These are phyloP conservation scores for Annulohypoxylon bovei DNA, from an alignment of 495 filamentous ascomycete species.

Conservation along the genomic window DNA sequence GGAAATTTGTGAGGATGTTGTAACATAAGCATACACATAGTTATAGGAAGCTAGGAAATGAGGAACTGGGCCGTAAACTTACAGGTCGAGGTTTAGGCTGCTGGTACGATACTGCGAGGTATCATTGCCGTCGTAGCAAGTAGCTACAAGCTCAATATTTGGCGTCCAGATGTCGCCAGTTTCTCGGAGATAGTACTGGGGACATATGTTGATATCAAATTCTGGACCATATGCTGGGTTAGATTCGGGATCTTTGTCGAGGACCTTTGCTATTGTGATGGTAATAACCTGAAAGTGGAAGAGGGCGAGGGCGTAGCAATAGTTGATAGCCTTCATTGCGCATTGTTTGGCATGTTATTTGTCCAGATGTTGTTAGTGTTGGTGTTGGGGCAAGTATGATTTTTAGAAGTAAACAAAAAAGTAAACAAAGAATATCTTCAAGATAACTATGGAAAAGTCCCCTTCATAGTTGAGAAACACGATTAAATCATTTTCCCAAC, in stretches of 20 bases:
- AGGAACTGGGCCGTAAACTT: background rate
- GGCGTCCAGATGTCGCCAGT: background rate
- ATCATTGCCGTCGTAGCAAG: background rate
- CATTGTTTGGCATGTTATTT: background rate
- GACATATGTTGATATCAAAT: background rate
- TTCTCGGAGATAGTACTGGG: background rate
- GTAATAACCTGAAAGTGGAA: background rate
- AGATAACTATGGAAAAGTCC: background rate
- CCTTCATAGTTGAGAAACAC: background rate
- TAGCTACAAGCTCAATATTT: background rate
- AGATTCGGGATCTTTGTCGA: background rate
- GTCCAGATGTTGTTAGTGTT: background rate
- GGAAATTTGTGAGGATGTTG: too few species aligned
- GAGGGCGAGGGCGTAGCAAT: background rate
- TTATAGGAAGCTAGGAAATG: background rate
- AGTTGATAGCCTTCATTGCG: background rate
- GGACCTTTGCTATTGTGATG: background rate
- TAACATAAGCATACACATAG: too few species aligned
- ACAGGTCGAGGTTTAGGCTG: constrained; percentile 13
- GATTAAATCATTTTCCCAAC: background rate
- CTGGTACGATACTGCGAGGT: constrained; percentile 1
- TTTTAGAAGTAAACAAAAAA: background rate
- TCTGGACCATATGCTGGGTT: background rate
- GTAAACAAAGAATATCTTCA: background rate
- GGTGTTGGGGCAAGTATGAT: background rate